Evolutionary conservation across 108 stramenopile species (phyloP), one percentile per base, ranked within the genome.

Genomic region (Skeletonema menzelii): DNA sequence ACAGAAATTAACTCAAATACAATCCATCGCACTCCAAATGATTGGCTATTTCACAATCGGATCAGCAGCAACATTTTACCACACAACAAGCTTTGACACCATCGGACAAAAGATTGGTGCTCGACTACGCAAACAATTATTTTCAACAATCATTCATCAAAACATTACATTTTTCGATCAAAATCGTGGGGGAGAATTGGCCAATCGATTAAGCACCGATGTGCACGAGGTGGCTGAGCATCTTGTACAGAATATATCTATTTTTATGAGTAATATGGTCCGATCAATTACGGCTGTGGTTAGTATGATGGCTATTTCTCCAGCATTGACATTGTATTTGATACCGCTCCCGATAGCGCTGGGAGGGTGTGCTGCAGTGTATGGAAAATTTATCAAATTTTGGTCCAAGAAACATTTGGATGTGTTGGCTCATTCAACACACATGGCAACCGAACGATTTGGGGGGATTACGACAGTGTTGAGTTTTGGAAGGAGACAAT

Each of bases 141-240:
- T 82, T 37, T 56, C 37, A 4, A 75, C 69, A 11, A 65, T 81
- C 17, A 73, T 81, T 15, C 69, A 70, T 38, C 73, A 74, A 27
- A 67, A 73, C 24, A 55, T 75, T 6, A 46, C 63, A 11, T 81
- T 81, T 64, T 81, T 75, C 37, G 80, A 74, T 31, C 47, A 70
- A 30, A 74, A 74, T 58, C 59, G 72, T 53, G 73, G 73, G 8
- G 80, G 80, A 7, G 80, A 81, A 60, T 56, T 81, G 32, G 73
- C 80, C 22, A 81, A 81, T 59, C 73, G 80, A 53, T 32, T 81
- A 66, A 70, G 69, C 59, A 81, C 80, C 4, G 80, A 81, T 56
- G 80, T 81, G 0, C 80, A 81, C 55, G 80, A 81, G 42, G 80
- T 81, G 5, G 80, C 73, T 0, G 80, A 81, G 37, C 80, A 81